phyloP scores from a whole-genome alignment of 2,329 filamentous ascomycete species.

The Diaporthe aspalathi region DNA sequence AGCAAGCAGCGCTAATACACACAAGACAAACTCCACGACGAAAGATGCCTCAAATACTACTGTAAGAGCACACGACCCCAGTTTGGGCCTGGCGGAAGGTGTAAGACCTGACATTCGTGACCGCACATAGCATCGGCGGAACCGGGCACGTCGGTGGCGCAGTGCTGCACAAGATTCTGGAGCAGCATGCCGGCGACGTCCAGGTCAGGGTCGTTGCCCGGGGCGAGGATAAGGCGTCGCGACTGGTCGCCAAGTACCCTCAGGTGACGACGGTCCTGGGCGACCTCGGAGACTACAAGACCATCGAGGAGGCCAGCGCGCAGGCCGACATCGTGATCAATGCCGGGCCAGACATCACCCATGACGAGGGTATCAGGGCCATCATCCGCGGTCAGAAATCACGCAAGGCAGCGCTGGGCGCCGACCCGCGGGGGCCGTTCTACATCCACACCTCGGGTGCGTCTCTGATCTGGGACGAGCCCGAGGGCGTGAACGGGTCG shows the following conservation, averaged over 20 bases:
- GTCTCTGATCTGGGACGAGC: conserved; percentile 41
- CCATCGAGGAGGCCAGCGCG: conserved; percentile 32
- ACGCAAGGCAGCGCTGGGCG: background rate
- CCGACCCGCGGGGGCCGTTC: conserved; percentile 15
- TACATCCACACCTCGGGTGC: conserved; percentile 42
- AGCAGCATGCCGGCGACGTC: conserved; percentile 32
- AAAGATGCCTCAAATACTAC: conserved; percentile 24
- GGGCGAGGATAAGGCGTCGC: conserved; percentile 33
- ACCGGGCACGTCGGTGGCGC: conserved; percentile 42
- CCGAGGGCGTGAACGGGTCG: conserved; percentile 31
- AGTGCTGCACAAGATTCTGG: conserved; percentile 39
- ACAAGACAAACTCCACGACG: background rate
- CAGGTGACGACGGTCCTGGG: conserved; percentile 38
- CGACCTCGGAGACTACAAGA: conserved; percentile 18
- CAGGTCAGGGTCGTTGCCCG: conserved; percentile 38
- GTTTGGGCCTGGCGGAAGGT: no score
- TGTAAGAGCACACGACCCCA: background rate
- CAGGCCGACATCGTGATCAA: conserved; percentile 42
- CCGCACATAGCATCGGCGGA: conserved; percentile 47
- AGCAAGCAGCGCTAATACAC: background rate
- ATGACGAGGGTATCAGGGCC: conserved; percentile 36
- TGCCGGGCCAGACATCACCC: conserved; percentile 40
- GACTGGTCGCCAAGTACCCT: conserved; percentile 38
- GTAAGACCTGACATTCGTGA: background rate
- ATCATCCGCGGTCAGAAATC: conserved; percentile 35